These are phyloP conservation scores for Epichloe elymi DNA, from an alignment of 2,329 filamentous ascomycete species.

Conservation along the genomic window DNA sequence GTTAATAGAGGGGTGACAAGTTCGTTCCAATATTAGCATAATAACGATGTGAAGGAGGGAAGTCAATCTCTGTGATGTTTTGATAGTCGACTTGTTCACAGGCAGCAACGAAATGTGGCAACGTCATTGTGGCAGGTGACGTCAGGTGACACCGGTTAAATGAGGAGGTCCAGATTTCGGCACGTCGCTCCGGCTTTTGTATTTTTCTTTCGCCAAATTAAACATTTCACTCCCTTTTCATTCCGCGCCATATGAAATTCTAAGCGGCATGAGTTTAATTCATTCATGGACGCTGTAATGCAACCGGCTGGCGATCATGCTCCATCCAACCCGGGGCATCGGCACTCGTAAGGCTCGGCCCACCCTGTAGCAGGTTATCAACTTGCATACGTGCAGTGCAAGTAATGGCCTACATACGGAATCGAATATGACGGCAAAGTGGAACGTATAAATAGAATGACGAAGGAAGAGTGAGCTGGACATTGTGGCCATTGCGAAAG, in stretches of 20 bases:
- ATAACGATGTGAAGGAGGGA: no score
- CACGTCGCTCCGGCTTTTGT: background rate
- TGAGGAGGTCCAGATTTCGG: background rate
- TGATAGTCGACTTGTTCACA: background rate
- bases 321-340: no score
- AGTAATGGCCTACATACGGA: background rate
- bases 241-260: background rate
- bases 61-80: no score
- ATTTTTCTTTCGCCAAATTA: no score
- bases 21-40: no score
- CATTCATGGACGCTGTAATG: no score
- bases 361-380: no score
- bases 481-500: background rate
- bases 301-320: no score
- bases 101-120: constrained; percentile 1
- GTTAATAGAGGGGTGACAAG: no score
- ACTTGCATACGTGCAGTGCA: no score
- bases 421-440: background rate
- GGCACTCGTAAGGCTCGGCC: no score
- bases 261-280: no score
- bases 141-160: constrained; percentile 4
- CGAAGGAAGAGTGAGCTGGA: background rate
- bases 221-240: background rate
- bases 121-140: constrained; percentile 1
- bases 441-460: background rate